Base-by-base conservation (phyloP, 2,329 filamentous ascomycete genomes). In the Verticillium isaacii region DNA sequence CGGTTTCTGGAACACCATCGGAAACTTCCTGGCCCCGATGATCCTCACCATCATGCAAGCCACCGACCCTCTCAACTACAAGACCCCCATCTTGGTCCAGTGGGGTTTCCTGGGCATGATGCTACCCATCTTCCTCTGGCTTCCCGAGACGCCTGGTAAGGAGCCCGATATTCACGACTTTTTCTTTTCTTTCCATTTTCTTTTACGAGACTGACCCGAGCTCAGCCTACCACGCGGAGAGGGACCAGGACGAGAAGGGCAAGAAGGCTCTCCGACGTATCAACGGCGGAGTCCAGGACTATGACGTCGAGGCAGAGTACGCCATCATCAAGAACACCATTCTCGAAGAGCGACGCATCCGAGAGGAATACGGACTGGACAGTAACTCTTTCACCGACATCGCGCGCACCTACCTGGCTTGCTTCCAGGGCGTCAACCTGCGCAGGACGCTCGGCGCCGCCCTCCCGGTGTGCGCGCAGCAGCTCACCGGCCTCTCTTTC, bases 91-190 rank as follows among this genome's bases (percentile, higher is more conserved):
- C 37, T 78, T 79, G 59, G 78, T 77, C 0, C 65, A 80, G 68
- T 81, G 78, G 78, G 74, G 74, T 0, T 77, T 78, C 68, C 68
- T 81, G 12, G 78, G 77, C 0, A 25, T 73, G 5, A 79, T 78
- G 69, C 59, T 70, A 0, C 59, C 75, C 3, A 75, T 80, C 19
- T 79, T 77, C 39, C 9, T 74, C 9, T 60, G 75, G 14, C 65
- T 80, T 5, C 76, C 75, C 1, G 75, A 77, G 58, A 75, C 75
- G 0, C 77, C 78, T 0, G 75, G 32, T 19, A 39, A 25, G 52
- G 29, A 29, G 29, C 29, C 14, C 23, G 14, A 25, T 14, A n/a
- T 56, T 11, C 23, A 3, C 15, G 29, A 15, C 23, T 29, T 29
- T 5, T n/a, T 12, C 0, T 52, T 5, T 8, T 3, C 0, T 25